Evolutionary conservation across 1,284 basidiomycete species (phyloP), one percentile per base, ranked within the genome.

Genomic region (Schizophyllum amplum): DNA sequence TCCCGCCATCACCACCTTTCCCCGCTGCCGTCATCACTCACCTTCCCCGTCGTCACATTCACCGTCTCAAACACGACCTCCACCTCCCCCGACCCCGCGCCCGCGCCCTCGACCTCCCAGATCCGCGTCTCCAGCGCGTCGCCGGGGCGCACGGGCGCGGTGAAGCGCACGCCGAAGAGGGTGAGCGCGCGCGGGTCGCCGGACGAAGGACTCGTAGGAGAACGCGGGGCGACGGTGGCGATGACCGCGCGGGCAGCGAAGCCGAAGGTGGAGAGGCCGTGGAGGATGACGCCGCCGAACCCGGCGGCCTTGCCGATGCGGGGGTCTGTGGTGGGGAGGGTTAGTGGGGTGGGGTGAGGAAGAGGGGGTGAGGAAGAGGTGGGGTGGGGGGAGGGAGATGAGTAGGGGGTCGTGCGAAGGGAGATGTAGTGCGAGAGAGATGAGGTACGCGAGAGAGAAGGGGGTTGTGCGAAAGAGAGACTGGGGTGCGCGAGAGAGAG

Each of bases 251-350:
- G 83, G 1, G 88, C 90, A 6, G 77, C 86, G 66, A 90, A 90
- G 5, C 90, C 90, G 66, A 80, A 91, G 0, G 85, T 83, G 15
- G 83, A 81, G 22, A 92, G 75, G n/a, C 90, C 91, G 65, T 93
- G 91, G 15, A 93, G 77, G 64, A 93, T 92, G 46, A 86, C 82
- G 52, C 86, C 90, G 9, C 87, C 87, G 64, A 92, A 92, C 13
- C 88, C 88, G 15, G 83, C 76, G 4, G 76, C 75, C 60, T 82
- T 66, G n/a, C 88, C 89, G 48, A 88, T 82, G 20, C 66, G 70
- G 1, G 90, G 88, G 69, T 91, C 88, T 90, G 59, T 20, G 57
- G 54, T 24, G 42, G 11, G 50, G 26, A 63, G 24, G 5, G 4
- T 47, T 2, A 1, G n/a, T 20, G 21, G 6, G 24, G 4, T 23